Evolutionary conservation across 257 asterid genomes (phyloP).

Genomic region (Vinca minor): DNA sequence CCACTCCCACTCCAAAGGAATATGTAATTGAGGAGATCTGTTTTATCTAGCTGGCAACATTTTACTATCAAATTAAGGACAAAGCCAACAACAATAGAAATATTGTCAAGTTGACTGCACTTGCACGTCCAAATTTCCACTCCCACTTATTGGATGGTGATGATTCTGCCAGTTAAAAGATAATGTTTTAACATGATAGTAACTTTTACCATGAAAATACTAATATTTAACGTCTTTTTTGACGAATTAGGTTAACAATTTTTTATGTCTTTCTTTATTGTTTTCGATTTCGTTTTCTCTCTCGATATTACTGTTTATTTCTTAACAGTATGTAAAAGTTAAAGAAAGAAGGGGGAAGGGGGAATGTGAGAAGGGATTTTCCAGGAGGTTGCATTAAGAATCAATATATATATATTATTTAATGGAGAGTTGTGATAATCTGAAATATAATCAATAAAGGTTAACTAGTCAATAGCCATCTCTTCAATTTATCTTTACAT

Average conservation of each 20-base stretch:
- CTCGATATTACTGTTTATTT: too few species aligned
- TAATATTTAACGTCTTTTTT: too few species aligned
- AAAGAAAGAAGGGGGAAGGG: neutral
- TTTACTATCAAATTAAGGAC: conserved; percentile 12
- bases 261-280: too few species aligned
- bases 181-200: too few species aligned
- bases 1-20: conserved; percentile 15
- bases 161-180: too few species aligned
- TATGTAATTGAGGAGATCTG: conserved; percentile 35
- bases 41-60: conserved; percentile 43
- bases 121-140: neutral
- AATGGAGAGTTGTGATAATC: neutral
- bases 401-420: conserved; percentile 1
- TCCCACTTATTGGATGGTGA: too few species aligned
- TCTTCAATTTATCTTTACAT: conserved; percentile 22
- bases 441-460: conserved; percentile 11
- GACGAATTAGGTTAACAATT: too few species aligned
- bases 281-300: too few species aligned
- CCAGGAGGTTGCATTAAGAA: conserved; percentile 11
- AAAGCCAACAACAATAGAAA: conserved; percentile 11
- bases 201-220: too few species aligned
- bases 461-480: conserved; percentile 2
- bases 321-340: too few species aligned
- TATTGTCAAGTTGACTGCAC: neutral
- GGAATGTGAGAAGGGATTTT: conserved; percentile 3